A percentile compares a stretch with the other conserved stretches of the same genome.
phyloP scores from a whole-genome alignment of 345 rosid species.

The Raphanus raphanistrum region DNA sequence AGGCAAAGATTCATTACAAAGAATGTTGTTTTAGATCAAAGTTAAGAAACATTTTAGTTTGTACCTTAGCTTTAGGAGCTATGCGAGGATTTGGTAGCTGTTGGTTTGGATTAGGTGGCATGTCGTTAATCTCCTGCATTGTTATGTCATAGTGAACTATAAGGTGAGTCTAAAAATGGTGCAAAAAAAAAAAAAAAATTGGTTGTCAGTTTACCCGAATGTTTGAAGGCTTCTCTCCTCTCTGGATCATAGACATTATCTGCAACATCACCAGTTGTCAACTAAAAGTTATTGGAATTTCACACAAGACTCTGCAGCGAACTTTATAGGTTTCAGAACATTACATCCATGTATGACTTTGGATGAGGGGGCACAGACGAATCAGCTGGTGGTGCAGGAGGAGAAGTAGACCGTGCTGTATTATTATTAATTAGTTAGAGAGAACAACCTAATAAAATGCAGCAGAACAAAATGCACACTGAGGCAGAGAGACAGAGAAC shows the following conservation, averaged over 20 bases:
- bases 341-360: constrained; percentile 92
- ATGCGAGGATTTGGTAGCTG: constrained; percentile 67
- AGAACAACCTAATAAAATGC: constrained; percentile 16
- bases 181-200: background rate
- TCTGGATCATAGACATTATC: constrained; percentile 91
- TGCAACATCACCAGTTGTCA: constrained; percentile 40
- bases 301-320: background rate
- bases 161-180: constrained; percentile 4
- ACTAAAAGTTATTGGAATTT: background rate
- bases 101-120: constrained; percentile 85
- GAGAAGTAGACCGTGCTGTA: constrained; percentile 79
- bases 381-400: constrained; percentile 52
- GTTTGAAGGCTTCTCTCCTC: constrained; percentile 94
- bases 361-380: constrained; percentile 73
- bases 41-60: background rate
- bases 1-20: background rate
- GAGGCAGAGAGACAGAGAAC: constrained; percentile 20
- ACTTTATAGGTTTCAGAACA: constrained; percentile 7
- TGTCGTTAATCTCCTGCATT: constrained; percentile 92
- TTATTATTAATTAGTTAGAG: constrained; percentile 25
- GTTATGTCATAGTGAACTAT: background rate
- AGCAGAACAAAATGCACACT: background rate
- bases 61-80: constrained; percentile 82
- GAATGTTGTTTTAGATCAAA: background rate
- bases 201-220: constrained; percentile 52